These are phyloP conservation scores for Boletus sp. DNA, from an alignment of 768 basidiomycete genomes.

Conservation along the genomic window DNA sequence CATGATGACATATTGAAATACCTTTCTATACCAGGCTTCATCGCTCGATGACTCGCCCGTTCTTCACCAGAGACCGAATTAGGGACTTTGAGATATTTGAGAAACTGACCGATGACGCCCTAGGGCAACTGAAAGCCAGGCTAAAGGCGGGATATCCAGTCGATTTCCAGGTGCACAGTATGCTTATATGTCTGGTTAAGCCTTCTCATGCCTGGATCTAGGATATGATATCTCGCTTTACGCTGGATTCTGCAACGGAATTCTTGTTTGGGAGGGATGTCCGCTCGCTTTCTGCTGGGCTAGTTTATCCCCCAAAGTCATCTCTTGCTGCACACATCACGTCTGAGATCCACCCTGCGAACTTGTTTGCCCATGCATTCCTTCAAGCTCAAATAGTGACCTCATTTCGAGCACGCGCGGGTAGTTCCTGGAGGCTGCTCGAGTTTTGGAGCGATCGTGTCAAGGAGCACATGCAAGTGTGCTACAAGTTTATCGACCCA, in stretches of 20 bases:
- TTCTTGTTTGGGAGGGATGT: constrained; percentile 56
- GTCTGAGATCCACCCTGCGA: constrained; percentile 33
- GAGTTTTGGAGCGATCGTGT: constrained; percentile 55
- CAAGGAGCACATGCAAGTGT: constrained; percentile 42
- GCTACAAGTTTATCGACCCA: constrained; percentile 53
- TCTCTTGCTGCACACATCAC: constrained; percentile 6
- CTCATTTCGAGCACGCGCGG: constrained; percentile 39
- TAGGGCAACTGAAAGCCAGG: constrained; percentile 44
- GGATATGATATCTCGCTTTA: constrained; percentile 57
- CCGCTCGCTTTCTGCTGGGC: constrained; percentile 44
- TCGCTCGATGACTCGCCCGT: constrained; percentile 49
- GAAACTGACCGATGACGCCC: constrained; percentile 46
- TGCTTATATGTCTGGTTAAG: background rate
- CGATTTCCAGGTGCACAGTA: constrained; percentile 49
- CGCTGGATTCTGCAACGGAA: constrained; percentile 57
- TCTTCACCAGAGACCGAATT: constrained; percentile 55
- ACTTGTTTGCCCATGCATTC: constrained; percentile 49
- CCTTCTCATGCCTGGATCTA: constrained; percentile 16
- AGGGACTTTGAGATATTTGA: constrained; percentile 56
- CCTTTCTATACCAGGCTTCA: background rate
- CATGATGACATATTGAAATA: background rate
- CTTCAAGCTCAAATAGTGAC: constrained; percentile 44
- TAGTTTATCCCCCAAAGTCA: constrained; percentile 45
- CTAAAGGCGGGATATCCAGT: constrained; percentile 47
- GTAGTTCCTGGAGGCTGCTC: constrained; percentile 47